Evolutionary conservation across 2,329 filamentous ascomycete genomes (phyloP).

Genomic region (Pseudofabraea citricarpa): DNA sequence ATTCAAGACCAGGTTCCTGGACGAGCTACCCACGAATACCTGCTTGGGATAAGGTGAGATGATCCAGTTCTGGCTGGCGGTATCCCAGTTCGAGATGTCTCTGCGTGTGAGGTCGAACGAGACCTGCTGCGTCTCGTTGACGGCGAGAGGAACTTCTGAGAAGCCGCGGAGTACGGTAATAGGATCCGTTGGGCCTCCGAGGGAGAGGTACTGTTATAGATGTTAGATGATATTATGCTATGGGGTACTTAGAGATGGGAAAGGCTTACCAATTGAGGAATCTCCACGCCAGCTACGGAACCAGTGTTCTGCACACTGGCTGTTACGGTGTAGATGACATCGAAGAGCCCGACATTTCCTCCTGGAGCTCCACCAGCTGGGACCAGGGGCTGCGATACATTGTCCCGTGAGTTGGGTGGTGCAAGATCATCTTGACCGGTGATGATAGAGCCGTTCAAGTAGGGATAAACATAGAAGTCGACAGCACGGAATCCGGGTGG

Average conservation of each 20-base stretch:
- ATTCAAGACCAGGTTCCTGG: slow-evolving; percentile 18
- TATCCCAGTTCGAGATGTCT: slow-evolving; percentile 86
- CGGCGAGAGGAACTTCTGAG: slow-evolving; percentile 66
- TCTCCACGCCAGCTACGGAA: slow-evolving; percentile 45
- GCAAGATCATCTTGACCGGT: slow-evolving; percentile 14
- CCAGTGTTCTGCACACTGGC: slow-evolving; percentile 55
- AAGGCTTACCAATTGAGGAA: slow-evolving; percentile 43
- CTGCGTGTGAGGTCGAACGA: slow-evolving; percentile 66
- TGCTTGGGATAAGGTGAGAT: slow-evolving; percentile 24
- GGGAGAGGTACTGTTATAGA: slow-evolving; percentile 63
- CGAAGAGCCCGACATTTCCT: slow-evolving; percentile 49
- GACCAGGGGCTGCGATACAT: slow-evolving; percentile 37
- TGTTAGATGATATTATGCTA: too few relatives aligned
- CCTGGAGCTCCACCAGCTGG: slow-evolving; percentile 47
- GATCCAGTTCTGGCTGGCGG: slow-evolving; percentile 74
- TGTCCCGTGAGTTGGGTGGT: slow-evolving; percentile 37
- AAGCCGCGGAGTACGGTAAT: slow-evolving; percentile 70
- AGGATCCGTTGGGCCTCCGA: slow-evolving; percentile 72
- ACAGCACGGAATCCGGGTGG: slow-evolving; percentile 46
- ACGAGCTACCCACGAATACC: slow-evolving; percentile 24
- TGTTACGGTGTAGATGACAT: slow-evolving; percentile 47
- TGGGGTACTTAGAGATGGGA: too few relatives aligned
- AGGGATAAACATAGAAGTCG: slow-evolving; percentile 48
- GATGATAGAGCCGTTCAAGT: slow-evolving; percentile 39
- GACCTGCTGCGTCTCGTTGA: slow-evolving; percentile 64